Evolutionary conservation across 768 basidiomycete genomes (phyloP).

Genomic region (Macrolepiota albuminosa): DNA sequence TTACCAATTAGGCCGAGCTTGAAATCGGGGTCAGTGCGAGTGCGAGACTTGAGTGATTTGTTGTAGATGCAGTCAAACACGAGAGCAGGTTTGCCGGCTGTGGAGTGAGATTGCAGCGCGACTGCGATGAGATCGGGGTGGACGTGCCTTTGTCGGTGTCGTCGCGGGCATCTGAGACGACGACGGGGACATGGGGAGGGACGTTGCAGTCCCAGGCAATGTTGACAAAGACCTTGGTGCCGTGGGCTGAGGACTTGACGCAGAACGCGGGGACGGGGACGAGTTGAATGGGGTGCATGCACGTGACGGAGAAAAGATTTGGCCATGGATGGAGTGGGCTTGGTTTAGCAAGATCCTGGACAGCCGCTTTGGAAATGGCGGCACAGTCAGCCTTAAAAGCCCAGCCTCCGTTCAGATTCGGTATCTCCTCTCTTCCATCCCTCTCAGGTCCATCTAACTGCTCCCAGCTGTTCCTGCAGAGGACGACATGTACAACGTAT

Average conservation of each 20-base stretch:
- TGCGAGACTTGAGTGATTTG: constrained; percentile 51
- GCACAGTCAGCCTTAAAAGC: constrained; percentile 14
- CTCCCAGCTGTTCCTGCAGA: constrained; percentile 34
- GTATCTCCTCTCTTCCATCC: constrained; percentile 22
- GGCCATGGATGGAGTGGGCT: neutral
- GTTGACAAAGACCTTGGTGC: constrained; percentile 71
- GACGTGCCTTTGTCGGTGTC: constrained; percentile 67
- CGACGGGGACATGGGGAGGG: constrained; percentile 61
- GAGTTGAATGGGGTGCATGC: constrained; percentile 31
- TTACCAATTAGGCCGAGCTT: constrained; percentile 66
- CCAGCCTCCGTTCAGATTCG: constrained; percentile 27
- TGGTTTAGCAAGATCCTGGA: neutral
- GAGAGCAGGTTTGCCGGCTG: constrained; percentile 65
- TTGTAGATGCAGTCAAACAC: constrained; percentile 76
- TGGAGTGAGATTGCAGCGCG: neutral
- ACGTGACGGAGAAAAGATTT: constrained; percentile 4
- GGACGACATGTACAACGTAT: constrained; percentile 47
- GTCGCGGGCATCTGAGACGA: constrained; percentile 58
- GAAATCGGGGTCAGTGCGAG: constrained; percentile 58
- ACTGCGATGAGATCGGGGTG: neutral
- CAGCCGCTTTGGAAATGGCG: too few relatives aligned
- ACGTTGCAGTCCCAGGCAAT: constrained; percentile 66
- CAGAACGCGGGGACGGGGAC: constrained; percentile 68
- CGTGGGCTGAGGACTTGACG: constrained; percentile 49
- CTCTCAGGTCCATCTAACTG: constrained; percentile 14